These are phyloP conservation scores for Pseudogymnoascus sp. DNA, from an alignment of 2,329 filamentous ascomycete genomes.

Conservation along the genomic window DNA sequence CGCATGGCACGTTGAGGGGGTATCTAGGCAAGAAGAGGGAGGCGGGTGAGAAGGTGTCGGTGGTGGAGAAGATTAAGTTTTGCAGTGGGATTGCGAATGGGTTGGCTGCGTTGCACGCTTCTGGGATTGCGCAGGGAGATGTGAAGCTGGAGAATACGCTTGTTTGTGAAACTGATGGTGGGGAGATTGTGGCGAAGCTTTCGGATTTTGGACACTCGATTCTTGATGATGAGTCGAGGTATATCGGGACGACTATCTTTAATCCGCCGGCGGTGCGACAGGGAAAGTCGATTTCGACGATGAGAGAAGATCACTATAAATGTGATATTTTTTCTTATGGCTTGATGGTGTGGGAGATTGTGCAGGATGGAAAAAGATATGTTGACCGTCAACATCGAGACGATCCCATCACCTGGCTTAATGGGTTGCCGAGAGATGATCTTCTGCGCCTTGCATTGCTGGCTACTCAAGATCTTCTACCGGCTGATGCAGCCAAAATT, in stretches of 20 bases:
- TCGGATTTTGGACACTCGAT: constrained; percentile 8
- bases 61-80: not conserved
- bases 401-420: not conserved
- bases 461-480: not conserved
- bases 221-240: not conserved
- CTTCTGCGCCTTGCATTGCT: constrained; percentile 5
- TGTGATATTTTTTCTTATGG: constrained; percentile 8
- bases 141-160: constrained; percentile 1
- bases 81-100: not conserved
- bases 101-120: not conserved
- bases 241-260: not conserved
- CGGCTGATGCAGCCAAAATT: not conserved
- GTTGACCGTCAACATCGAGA: not conserved
- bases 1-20: not conserved
- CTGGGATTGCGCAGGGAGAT: not conserved
- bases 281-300: not conserved
- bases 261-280: not conserved
- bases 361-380: not conserved
- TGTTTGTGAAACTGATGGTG: not conserved
- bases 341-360: constrained; percentile 6
- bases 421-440: not conserved
- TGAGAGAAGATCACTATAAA: not conserved
- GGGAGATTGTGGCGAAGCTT: not conserved
- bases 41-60: not conserved
- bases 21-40: not conserved